Evolutionary conservation across 371 early-diverging fungal genomes (phyloP), one percentile per base, ranked within the genome.

Genomic region (Mucor mucedo): DNA sequence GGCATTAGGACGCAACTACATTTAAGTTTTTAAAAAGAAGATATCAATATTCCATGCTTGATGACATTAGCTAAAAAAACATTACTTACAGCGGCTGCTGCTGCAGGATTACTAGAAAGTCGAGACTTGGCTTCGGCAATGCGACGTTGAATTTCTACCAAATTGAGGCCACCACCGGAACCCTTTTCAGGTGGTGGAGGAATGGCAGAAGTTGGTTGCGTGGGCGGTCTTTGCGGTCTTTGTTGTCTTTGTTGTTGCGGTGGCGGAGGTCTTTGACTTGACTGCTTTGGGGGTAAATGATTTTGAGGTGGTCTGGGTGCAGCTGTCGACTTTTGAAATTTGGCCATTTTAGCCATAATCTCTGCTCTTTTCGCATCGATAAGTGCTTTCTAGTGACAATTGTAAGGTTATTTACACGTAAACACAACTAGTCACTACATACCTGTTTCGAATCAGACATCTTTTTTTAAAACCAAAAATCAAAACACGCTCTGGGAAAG

Each of bases 111-210:
- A 33, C 56, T 49, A 1, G 71, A 65, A 2, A 76, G 45, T 56
- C 74, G 67, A 42, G 63, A 76, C 52, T 73, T 82, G 0, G 84
- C 83, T 65, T 87, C 87, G 13, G 73, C 83, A 54, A 84, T 86
- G 54, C 70, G 74, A 33, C 76, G 68, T 67, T 84, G 80, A 29
- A 85, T 61, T 55, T 84, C 85, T 2, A 66, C 45, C 28, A 72
- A 59, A 38, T 67, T 64, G 5, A 68, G 33, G 2, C 71, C 67
- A 29, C 64, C 57, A 14, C 50, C 45, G 7, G 60, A 27, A 21
- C 50, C 60, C 21, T 54, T 38, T 16, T 57, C 39, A 8, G 63
- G 44, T 11, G 66, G 56, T 44, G 53, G 45, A 38, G 67, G 58
- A 11, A 62, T 57, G 39, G 48, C 21, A 30, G 66, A 54, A 16